Conservation (phyloP, 352 stramenopile species). For the Elongisporangium anandrum region DNA sequence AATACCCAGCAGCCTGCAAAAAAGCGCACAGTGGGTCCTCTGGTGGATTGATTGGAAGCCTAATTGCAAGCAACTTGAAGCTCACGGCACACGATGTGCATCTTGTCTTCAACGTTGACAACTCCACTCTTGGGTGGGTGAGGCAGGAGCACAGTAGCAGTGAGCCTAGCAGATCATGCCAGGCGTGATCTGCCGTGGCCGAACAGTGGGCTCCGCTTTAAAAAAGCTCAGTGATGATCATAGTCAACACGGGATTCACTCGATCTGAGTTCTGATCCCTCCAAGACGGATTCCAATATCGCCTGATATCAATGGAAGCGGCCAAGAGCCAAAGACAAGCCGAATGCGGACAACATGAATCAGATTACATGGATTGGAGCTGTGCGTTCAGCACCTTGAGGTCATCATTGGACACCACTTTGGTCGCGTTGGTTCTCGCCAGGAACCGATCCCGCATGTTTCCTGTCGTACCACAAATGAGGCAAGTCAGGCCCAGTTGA, state of each 20-base stretch:
- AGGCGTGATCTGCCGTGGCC: too few species aligned
- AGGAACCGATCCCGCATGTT: slow-evolving; percentile 53
- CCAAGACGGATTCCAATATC: not conserved
- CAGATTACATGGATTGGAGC: slow-evolving; percentile 28
- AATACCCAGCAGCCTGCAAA: not conserved
- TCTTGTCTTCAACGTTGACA: not conserved
- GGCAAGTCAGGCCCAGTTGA: not conserved
- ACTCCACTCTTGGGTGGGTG: not conserved
- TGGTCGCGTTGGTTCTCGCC: slow-evolving; percentile 35
- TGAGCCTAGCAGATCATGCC: not conserved
- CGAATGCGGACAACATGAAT: not conserved
- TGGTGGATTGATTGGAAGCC: not conserved
- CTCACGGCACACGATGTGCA: not conserved
- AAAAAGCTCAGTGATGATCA: not conserved
- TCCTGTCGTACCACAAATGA: slow-evolving; percentile 5
- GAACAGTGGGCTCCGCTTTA: not conserved
- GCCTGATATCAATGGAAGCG: too few species aligned
- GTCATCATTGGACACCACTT: slow-evolving; percentile 49
- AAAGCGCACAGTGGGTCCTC: not conserved
- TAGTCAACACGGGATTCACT: not conserved
- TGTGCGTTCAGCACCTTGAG: slow-evolving; percentile 44
- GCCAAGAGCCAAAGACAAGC: not conserved
- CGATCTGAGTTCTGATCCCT: not conserved
- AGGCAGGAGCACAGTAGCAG: not conserved
- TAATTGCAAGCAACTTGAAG: not conserved